Evolutionary conservation across 495 filamentous ascomycete genomes (phyloP).

Genomic region (Letharia columbiana): DNA sequence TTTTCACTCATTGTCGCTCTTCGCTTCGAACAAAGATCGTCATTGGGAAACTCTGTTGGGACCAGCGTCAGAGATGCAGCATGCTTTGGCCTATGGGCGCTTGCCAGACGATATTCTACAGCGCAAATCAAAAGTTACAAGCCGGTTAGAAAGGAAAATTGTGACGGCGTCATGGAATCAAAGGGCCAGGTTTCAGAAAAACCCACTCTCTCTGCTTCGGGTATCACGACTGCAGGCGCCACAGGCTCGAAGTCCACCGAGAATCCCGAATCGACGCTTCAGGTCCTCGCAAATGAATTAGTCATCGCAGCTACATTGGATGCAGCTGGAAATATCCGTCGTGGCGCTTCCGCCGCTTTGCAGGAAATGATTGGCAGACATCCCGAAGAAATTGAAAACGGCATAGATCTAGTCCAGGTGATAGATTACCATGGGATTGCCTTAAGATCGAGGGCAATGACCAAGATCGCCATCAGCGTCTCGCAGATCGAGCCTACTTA

Average conservation of each 20-base stretch:
- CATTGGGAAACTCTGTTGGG: slow-evolving; percentile 74
- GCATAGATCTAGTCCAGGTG: slow-evolving; percentile 75
- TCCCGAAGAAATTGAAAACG: slow-evolving; percentile 69
- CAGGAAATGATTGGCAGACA: slow-evolving; percentile 93
- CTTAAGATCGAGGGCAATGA: slow-evolving; percentile 70
- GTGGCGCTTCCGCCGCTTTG: slow-evolving; percentile 84
- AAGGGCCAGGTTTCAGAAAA: neutral
- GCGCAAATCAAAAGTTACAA: slow-evolving; percentile 40
- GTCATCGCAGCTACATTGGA: slow-evolving; percentile 78
- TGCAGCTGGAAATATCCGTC: slow-evolving; percentile 81
- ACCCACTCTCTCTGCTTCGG: no score
- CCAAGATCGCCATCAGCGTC: slow-evolving; percentile 60
- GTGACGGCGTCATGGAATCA: neutral
- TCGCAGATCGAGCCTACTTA: slow-evolving; percentile 58
- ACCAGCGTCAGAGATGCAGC: slow-evolving; percentile 94
- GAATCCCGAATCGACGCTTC: slow-evolving; percentile 25
- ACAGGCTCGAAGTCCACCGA: neutral
- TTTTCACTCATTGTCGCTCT: slow-evolving; percentile 64
- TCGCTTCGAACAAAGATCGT: slow-evolving; percentile 73
- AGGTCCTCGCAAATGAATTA: slow-evolving; percentile 64
- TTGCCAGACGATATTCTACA: slow-evolving; percentile 81
- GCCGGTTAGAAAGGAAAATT: neutral
- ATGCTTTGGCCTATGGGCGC: slow-evolving; percentile 89
- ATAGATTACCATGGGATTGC: slow-evolving; percentile 93
- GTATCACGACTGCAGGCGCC: neutral